Evolutionary conservation across 805 yeast species (phyloP).

Genomic region (Candida easanensis): DNA sequence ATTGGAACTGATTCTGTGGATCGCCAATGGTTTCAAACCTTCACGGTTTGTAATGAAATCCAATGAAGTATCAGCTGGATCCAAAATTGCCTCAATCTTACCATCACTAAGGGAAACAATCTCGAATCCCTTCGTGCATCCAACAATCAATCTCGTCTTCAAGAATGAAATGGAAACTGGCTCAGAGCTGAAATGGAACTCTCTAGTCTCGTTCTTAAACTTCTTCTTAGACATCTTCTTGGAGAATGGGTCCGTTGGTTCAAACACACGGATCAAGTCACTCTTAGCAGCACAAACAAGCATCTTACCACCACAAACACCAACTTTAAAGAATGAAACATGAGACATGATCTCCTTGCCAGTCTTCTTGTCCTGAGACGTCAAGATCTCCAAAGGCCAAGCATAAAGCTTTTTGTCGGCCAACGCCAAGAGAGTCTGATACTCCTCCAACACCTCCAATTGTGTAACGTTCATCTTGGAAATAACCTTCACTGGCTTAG

Average conservation of each 20-base stretch:
- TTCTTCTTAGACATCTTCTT: conserved; percentile 64
- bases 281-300: conserved; percentile 87
- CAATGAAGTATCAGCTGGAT: conserved; percentile 97
- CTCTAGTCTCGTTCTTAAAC: conserved; percentile 65
- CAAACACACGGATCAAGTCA: conserved; percentile 80
- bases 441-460: conserved; percentile 88
- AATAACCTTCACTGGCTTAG: conserved; percentile 74
- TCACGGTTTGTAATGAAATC: conserved; percentile 89
- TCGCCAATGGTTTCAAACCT: conserved; percentile 83
- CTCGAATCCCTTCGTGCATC: conserved; percentile 96
- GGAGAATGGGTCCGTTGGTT: conserved; percentile 75
- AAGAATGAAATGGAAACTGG: conserved; percentile 89
- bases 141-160: conserved; percentile 86
- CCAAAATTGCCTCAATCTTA: conserved; percentile 83
- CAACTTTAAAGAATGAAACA: conserved; percentile 87
- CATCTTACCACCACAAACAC: conserved; percentile 86
- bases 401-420: conserved; percentile 80
- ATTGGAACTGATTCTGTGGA: conserved; percentile 85
- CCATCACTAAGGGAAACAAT: conserved; percentile 83
- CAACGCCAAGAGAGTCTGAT: conserved; percentile 74
- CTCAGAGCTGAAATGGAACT: conserved; percentile 80
- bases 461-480: conserved; percentile 78
- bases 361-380: conserved; percentile 49
- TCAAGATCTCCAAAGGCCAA: conserved; percentile 69
- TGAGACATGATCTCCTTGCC: conserved; percentile 83